These are phyloP conservation scores for Venturia oleaginea DNA, from an alignment of 2,329 filamentous ascomycete species.

Conservation along the genomic window DNA sequence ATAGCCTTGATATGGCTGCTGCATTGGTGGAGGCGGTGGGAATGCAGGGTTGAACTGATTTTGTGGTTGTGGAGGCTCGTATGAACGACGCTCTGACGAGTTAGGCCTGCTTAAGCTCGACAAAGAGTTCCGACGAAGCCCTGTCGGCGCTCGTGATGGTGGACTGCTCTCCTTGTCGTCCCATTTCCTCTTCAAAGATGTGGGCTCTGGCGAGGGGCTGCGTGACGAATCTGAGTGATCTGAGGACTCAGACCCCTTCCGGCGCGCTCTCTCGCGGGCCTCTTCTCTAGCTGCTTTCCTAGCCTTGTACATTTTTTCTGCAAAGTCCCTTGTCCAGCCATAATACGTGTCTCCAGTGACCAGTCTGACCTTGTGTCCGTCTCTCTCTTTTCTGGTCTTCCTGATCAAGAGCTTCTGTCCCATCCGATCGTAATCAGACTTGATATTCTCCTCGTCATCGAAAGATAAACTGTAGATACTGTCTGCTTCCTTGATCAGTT, in stretches of 20 bases:
- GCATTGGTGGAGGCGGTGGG: constrained; percentile 6
- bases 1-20: neutral
- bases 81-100: neutral
- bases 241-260: neutral
- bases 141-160: neutral
- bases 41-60: neutral
- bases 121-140: neutral
- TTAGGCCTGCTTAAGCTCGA: neutral
- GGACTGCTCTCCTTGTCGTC: neutral
- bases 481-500: constrained; percentile 5
- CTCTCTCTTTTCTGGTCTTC: constrained; percentile 2
- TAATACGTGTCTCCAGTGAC: constrained; percentile 11
- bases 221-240: neutral
- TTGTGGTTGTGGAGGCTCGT: neutral
- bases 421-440: constrained; percentile 10
- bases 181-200: neutral
- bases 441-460: neutral
- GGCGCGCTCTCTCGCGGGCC: neutral
- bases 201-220: constrained; percentile 6
- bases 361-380: neutral
- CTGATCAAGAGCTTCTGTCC: constrained; percentile 8
- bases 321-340: constrained; percentile 10
- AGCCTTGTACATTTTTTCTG: constrained; percentile 6
- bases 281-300: neutral
- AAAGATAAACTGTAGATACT: constrained; percentile 6